Percentiles rank a stretch among this genome's conserved stretches.
Conservation (phyloP, 225 moss, liverwort and hornwort genomes). For the Thuidium tamariscinum region DNA sequence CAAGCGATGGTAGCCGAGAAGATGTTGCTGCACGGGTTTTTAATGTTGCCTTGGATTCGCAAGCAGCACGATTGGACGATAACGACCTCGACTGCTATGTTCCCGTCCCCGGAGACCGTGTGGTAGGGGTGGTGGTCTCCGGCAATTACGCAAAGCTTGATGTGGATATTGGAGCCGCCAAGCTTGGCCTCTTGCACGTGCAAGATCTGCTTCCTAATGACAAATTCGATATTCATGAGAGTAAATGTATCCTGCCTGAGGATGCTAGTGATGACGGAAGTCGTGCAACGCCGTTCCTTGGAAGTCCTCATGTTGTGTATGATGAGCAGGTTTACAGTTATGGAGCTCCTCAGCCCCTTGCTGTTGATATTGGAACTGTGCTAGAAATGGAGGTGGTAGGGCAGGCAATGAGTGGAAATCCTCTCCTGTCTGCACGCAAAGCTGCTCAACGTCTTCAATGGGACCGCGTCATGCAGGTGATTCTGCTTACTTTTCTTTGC, state of each 20-base stretch:
- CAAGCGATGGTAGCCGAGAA: background rate
- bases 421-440: constrained; percentile 55
- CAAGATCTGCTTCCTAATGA: constrained; percentile 51
- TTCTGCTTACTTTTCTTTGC: background rate
- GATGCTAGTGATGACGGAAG: constrained; percentile 4
- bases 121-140: constrained; percentile 60
- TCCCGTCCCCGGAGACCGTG: constrained; percentile 48
- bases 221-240: constrained; percentile 13
- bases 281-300: background rate
- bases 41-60: background rate
- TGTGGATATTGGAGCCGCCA: constrained; percentile 50
- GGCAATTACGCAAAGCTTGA: constrained; percentile 47
- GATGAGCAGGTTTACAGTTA: constrained; percentile 15
- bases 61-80: background rate
- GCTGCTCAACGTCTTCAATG: constrained; percentile 45
- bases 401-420: constrained; percentile 29
- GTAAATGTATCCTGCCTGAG: constrained; percentile 22
- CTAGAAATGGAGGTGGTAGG: constrained; percentile 51
- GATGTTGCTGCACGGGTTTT: background rate
- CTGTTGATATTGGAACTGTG: constrained; percentile 50
- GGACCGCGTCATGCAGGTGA: constrained; percentile 65
- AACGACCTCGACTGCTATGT: constrained; percentile 33
- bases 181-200: constrained; percentile 47
- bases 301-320: constrained; percentile 26
- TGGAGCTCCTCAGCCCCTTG: constrained; percentile 9